phyloP scores from a whole-genome alignment of 2,329 filamentous ascomycete species.

The Botrytis medusae region DNA sequence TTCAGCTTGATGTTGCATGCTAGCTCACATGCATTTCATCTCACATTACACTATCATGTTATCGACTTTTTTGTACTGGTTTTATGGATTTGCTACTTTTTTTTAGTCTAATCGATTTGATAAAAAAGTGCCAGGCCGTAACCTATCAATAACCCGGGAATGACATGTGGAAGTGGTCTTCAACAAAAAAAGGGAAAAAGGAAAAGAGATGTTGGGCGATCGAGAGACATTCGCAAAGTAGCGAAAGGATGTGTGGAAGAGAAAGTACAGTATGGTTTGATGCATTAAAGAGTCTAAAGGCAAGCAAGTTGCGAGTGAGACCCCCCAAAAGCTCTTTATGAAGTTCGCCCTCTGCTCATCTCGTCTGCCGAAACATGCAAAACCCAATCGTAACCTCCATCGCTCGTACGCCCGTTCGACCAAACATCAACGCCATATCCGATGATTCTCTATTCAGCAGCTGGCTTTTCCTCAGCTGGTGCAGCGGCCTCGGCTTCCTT shows the following conservation, averaged over 20 bases:
- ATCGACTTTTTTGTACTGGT: slow-evolving; percentile 15
- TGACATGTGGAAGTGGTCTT: slow-evolving; percentile 19
- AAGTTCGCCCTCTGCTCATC: slow-evolving; percentile 32
- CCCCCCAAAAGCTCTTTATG: slow-evolving; percentile 35
- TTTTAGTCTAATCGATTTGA: slow-evolving; percentile 34
- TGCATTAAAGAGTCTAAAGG: slow-evolving; percentile 40
- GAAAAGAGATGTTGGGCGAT: slow-evolving; percentile 18
- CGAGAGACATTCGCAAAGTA: slow-evolving; percentile 13
- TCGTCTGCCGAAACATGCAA: slow-evolving; percentile 38
- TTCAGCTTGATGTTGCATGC: background rate
- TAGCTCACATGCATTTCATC: background rate
- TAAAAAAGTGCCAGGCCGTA: slow-evolving; percentile 27
- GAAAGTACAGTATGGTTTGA: slow-evolving; percentile 35
- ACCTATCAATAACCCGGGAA: slow-evolving; percentile 22
- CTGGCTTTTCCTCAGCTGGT: slow-evolving; percentile 41
- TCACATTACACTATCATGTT: background rate
- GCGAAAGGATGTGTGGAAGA: slow-evolving; percentile 29
- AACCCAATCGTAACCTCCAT: slow-evolving; percentile 35
- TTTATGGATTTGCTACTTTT: slow-evolving; percentile 38
- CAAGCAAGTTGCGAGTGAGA: slow-evolving; percentile 38
- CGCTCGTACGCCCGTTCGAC: slow-evolving; percentile 36
- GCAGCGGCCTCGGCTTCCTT: slow-evolving; percentile 54
- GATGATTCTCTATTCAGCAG: slow-evolving; percentile 38
- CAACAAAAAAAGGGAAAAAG: slow-evolving; percentile 25
- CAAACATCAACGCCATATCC: slow-evolving; percentile 39